Base-by-base conservation (phyloP, 2,329 filamentous ascomycete species). In the Xylaria sp. region DNA sequence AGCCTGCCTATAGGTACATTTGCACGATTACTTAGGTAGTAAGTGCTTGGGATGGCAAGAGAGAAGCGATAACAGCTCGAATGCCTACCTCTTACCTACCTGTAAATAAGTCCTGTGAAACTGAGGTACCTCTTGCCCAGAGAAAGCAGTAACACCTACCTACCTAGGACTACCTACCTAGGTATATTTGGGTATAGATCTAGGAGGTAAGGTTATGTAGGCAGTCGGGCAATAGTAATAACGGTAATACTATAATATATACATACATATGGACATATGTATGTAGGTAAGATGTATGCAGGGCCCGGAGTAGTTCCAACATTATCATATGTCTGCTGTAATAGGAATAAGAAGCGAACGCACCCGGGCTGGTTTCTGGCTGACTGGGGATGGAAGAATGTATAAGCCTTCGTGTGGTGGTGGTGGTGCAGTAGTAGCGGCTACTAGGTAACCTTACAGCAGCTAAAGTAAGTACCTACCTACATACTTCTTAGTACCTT, bases 311-410 rank as follows among this genome's bases (percentile, higher is more conserved):
- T 29, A 37, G 37, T 25, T 25, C 53, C 44, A 12, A 54, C 6
- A 37, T 63, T 10, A 37, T 13, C 18, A 44, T n/a, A 18, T 8
- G 51, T 25, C 4, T 53, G 48, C 21, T 47, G 63, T 23, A 60
- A 42, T 27, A 51, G 37, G 47, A 47, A 29, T 23, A 62, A 60
- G 57, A 55, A 62, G 64, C 50, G 64, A 66, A 66, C 42, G 50
- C 18, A 2, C 58, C 25, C 29, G 16, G 32, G 29, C 50, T 13
- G 50, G 42, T 13, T 40, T n/a, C n/a, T 55, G 29, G 63, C 48
- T 37, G 29, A 13, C 44, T 50, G 25, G 27, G 27, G 48, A 35
- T 42, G 51, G 29, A 42, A 27, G 54, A n/a, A 50, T 23, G 32
- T 25, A 13, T 18, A 16, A 10, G 40, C 40, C 18, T 42, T 16